A percentile compares a stretch with the other conserved stretches of the same genome.
Conservation (phyloP, 2,329 filamentous ascomycete genomes). For the Hypoxylon sp. region DNA sequence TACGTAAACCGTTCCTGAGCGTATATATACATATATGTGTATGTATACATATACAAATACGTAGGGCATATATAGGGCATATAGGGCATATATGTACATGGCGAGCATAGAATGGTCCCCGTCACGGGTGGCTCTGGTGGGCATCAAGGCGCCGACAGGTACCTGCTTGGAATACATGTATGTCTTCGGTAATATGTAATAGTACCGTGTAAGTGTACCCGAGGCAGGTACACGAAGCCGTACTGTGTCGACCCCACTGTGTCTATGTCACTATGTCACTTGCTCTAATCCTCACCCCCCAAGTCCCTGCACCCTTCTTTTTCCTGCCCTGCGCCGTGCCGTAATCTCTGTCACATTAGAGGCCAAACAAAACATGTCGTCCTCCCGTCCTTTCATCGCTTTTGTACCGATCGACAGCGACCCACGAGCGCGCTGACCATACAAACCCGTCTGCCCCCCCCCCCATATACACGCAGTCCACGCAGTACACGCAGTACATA, state of each 20-base stretch:
- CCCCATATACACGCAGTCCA: no score
- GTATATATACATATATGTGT: no score
- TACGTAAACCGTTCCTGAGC: no score
- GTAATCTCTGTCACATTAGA: slow-evolving; percentile 35
- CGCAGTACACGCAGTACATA: no score
- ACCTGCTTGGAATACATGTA: no score
- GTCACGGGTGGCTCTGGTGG: no score
- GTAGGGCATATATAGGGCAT: no score
- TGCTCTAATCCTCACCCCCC: neutral
- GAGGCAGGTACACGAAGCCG: neutral
- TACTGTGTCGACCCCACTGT: slow-evolving; percentile 29
- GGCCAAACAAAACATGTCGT: slow-evolving; percentile 32
- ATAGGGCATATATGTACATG: no score
- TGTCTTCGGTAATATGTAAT: neutral
- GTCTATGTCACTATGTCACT: slow-evolving; percentile 37
- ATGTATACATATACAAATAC: no score
- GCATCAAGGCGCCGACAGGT: no score
- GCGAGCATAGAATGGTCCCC: no score
- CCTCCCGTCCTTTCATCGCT: slow-evolving; percentile 33
- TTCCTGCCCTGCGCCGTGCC: slow-evolving; percentile 22
- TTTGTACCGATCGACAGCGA: slow-evolving; percentile 37
- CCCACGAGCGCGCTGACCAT: slow-evolving; percentile 35
- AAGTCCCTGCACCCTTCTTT: slow-evolving; percentile 3
- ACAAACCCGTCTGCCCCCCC: slow-evolving; percentile 33
- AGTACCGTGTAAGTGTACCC: slow-evolving; percentile 11